A percentile compares a stretch with the other conserved stretches of the same genome.
Conservation (phyloP, 2,329 filamentous ascomycete species). For the Xylaria sp. region DNA sequence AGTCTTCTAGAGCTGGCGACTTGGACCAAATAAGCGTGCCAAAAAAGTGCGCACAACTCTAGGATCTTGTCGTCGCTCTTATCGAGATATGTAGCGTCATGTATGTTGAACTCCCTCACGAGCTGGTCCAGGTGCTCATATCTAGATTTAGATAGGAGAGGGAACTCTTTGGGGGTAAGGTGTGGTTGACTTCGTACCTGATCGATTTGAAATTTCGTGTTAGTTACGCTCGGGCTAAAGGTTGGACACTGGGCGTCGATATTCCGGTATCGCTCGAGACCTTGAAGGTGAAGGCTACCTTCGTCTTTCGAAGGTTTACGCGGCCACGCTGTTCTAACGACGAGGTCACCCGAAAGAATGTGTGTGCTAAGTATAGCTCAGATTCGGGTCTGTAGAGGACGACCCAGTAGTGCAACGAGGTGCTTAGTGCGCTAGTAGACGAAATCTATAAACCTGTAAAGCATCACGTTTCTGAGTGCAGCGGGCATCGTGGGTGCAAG, state of each 20-base stretch:
- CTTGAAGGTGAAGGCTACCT: not conserved
- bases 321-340: not conserved
- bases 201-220: not conserved
- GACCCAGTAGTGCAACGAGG: too few relatives aligned
- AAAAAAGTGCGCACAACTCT: not conserved
- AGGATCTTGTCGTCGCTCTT: not conserved
- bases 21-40: not conserved
- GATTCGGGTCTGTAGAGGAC: too few relatives aligned
- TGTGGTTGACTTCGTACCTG: not conserved
- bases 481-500: too few relatives aligned
- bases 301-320: slow-evolving; percentile 1
- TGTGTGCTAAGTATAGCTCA: too few relatives aligned
- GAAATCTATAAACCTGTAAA: too few relatives aligned
- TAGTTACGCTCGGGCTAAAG: not conserved
- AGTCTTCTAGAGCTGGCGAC: not conserved
- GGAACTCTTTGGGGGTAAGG: not conserved
- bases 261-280: not conserved
- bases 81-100: not conserved
- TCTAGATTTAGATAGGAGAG: not conserved
- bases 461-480: too few relatives aligned
- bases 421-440: too few relatives aligned
- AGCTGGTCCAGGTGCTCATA: not conserved
- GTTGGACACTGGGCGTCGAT: not conserved
- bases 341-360: too few relatives aligned
- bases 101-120: not conserved